Evolutionary conservation across 768 basidiomycete genomes (phyloP).

Genomic region (Auricularia sp.): DNA sequence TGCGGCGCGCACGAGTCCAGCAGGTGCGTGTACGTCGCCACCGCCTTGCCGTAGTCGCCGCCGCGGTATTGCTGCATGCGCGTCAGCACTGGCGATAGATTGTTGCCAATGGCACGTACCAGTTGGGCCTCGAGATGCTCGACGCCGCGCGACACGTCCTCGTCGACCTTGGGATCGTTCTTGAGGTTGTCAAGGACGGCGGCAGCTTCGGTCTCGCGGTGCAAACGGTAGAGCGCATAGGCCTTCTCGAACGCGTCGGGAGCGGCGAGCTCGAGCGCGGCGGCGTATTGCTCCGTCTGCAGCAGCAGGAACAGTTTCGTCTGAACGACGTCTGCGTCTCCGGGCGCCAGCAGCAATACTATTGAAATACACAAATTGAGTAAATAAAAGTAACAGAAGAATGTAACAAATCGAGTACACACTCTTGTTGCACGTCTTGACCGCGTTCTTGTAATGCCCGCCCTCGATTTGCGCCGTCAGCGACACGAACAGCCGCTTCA

Average conservation of each 20-base stretch:
- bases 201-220: conserved; percentile 59
- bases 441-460: conserved; percentile 74
- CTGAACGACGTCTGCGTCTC: conserved; percentile 61
- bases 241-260: conserved; percentile 53
- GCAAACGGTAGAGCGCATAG: conserved; percentile 79
- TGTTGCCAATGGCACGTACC: conserved; percentile 38
- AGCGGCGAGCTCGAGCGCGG: conserved; percentile 52
- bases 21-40: conserved; percentile 71
- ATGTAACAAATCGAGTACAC: conserved; percentile 13
- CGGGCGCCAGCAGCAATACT: conserved; percentile 66
- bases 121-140: conserved; percentile 81
- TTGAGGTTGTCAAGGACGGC: conserved; percentile 40
- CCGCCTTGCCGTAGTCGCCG: conserved; percentile 61
- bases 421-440: conserved; percentile 92
- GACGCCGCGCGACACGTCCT: conserved; percentile 47
- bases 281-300: conserved; percentile 72
- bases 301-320: conserved; percentile 82
- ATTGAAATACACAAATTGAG: conserved; percentile 11
- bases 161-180: conserved; percentile 24
- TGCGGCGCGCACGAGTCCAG: conserved; percentile 71
- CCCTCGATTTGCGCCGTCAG: conserved; percentile 83
- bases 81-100: conserved; percentile 7
- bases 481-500: conserved; percentile 62
- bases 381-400: conserved; percentile 11
- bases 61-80: conserved; percentile 61